Base-by-base conservation (phyloP, 371 early-diverging fungal genomes). In the Gilbertella persicaria region DNA sequence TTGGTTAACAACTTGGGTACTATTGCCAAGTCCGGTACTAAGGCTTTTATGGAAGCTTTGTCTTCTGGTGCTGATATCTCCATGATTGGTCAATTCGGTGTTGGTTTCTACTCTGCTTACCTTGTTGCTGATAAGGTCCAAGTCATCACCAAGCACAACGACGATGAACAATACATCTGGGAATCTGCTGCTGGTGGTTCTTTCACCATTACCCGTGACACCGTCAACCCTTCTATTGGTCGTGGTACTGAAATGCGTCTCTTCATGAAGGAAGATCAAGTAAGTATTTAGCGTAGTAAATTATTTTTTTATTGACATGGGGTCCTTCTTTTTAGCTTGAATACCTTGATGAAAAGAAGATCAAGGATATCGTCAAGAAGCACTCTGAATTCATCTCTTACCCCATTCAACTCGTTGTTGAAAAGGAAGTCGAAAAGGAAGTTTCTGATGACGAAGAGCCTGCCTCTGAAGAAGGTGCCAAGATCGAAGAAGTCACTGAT, bases 11-110 rank as follows among this genome's bases (percentile, higher is more conserved):
- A 88, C 70, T 75, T 95, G 42, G 96, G 96, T 62, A 89, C 90
- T 24, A 90, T 95, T 58, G 94, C 96, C 61, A 89, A 89, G 65
- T 84, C 84, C 30, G 84, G 84, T 44, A 82, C 89, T 30, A 78
- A 76, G 60, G 66, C 66, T 36, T 76, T 76, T 62, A 76, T 76
- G 76, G 76, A 76, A 57, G 69, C 73, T 17, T 62, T 76, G 20
- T 70, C 73, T 26, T 69, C 78, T 17, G 74, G 78, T 61, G 78
- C 78, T 44, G 69, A 77, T 53, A 77, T 77, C 25, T 77, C 78
- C 65, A 70, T 92, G 72, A 94, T 94, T 76, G 96, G 95, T 62
- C 94, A 94, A 75, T 96, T 96, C 68, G 96, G 96, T 81, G 90
- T 95, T 38, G 94, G 94, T 53, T 94, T 94, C 78, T 95, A 95